phyloP scores from a whole-genome alignment of 2,329 filamentous ascomycete species.

The Fusarium falciforme region DNA sequence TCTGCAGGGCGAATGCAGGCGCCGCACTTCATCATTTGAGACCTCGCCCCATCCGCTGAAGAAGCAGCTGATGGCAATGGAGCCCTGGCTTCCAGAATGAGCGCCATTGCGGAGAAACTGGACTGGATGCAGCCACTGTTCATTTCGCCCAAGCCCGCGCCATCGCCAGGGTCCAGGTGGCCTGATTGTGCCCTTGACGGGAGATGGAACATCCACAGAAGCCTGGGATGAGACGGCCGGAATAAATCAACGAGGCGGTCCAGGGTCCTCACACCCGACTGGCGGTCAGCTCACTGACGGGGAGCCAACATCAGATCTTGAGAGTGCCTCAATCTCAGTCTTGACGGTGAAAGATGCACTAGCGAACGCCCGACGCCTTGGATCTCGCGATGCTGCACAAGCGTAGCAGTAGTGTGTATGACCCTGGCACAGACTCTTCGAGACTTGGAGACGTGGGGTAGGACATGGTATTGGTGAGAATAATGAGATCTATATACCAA shows the following conservation, averaged over 20 bases:
- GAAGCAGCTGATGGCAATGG: slow-evolving; percentile 6
- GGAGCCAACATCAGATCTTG: not conserved
- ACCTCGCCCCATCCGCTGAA: slow-evolving; percentile 1
- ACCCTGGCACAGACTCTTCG: not conserved
- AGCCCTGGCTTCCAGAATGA: not conserved
- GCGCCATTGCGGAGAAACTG: slow-evolving; percentile 5
- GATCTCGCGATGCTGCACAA: not conserved
- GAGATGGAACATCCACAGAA: slow-evolving; percentile 1
- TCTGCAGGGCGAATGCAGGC: not conserved
- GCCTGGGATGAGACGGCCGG: not conserved
- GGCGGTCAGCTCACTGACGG: not conserved
- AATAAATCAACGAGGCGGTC: not conserved
- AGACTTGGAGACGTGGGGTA: not conserved
- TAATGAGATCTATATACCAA: not conserved
- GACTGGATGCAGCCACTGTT: not conserved
- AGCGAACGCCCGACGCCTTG: not conserved
- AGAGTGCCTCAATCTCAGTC: not conserved
- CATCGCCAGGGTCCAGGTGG: not conserved
- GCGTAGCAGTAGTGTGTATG: not conserved
- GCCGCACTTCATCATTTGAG: not conserved
- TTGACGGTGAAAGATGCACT: not conserved
- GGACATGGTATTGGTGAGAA: not conserved
- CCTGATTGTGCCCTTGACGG: not conserved
- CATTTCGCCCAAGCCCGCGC: not conserved
- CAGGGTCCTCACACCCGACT: not conserved